Base-by-base conservation (phyloP, 441 rosid species). In the Euphorbia corollata region DNA sequence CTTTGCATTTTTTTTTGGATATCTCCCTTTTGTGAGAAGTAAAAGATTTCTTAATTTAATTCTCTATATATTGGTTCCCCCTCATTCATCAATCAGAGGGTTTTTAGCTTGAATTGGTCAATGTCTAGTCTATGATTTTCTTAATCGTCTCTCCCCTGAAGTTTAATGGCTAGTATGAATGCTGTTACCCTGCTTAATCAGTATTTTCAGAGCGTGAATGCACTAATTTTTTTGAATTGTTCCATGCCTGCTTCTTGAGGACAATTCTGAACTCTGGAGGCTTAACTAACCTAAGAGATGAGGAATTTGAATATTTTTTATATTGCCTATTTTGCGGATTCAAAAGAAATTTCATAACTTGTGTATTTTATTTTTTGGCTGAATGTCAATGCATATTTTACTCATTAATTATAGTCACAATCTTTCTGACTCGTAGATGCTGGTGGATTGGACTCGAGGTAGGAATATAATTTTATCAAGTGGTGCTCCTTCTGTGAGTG, bases 371-470 rank as follows among this genome's bases (percentile, higher is more conserved):
- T 61, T 38, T 64, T 50, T 16, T 18, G 0, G 39, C 5, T 41
- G 64, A 34, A 48, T 22, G n/a, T 62, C 22, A 8, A 39, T 20
- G 16, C 39, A 2, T 51, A 11, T 20, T 3, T 48, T 6, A 23
- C 32, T 71, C 62, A 24, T 59, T 39, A n/a, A 55, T 12, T 48
- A 45, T 67, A 43, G 32, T 20, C 41, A 36, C 54, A 18, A 36
- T 51, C 18, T 56, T 19, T 72, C 57, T 54, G 55, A 70, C 50
- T 75, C 78, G 6, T 77, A 91, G 99, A 75, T 88, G 74, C 70
- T 91, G 70, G 90, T 94, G 75, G 91, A 88, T 69, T 89, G 97
- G 96, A 86, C 98, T 15, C 77, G 84, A 48, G 97, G 96, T 68
- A 85, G 78, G 74, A 89, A 87, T 81, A 74, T 88, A 24, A 76